phyloP scores from a whole-genome alignment of 2,329 filamentous ascomycete species.

The Phialocephala sp. region DNA sequence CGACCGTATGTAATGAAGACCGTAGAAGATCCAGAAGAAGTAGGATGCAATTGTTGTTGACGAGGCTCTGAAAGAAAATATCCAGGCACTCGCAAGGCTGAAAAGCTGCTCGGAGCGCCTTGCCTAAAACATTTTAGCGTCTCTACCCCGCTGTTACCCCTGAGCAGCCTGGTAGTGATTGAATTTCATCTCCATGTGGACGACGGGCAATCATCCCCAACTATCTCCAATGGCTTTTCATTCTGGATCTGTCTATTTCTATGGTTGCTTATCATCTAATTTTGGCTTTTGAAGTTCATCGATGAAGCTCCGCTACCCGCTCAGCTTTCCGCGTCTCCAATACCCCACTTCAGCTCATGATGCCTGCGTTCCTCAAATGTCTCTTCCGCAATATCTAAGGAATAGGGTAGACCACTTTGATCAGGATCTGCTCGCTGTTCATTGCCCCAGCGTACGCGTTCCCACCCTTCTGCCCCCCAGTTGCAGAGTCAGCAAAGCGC shows the following conservation, averaged over 20 bases:
- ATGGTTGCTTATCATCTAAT: too few species aligned
- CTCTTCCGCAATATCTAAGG: neutral
- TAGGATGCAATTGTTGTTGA: neutral
- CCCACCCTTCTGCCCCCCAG: neutral
- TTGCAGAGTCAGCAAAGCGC: neutral
- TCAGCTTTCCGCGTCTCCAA: too few species aligned
- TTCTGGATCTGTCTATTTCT: too few species aligned
- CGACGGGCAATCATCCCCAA: too few species aligned
- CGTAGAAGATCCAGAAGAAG: neutral
- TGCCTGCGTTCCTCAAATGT: too few species aligned
- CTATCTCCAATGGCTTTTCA: too few species aligned
- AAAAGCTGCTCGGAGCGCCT: neutral
- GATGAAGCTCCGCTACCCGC: too few species aligned
- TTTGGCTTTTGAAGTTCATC: too few species aligned
- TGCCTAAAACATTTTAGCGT: neutral
- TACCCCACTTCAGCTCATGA: too few species aligned
- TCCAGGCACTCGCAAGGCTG: neutral
- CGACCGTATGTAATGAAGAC: neutral
- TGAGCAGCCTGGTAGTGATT: neutral
- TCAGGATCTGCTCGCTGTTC: neutral
- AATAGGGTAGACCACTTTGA: neutral
- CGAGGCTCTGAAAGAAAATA: slow-evolving; percentile 8
- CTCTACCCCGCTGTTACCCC: neutral
- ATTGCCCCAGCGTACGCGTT: neutral
- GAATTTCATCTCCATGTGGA: too few species aligned